phyloP scores from a whole-genome alignment of 257 asterid species.

The Solanum stenotomum region DNA sequence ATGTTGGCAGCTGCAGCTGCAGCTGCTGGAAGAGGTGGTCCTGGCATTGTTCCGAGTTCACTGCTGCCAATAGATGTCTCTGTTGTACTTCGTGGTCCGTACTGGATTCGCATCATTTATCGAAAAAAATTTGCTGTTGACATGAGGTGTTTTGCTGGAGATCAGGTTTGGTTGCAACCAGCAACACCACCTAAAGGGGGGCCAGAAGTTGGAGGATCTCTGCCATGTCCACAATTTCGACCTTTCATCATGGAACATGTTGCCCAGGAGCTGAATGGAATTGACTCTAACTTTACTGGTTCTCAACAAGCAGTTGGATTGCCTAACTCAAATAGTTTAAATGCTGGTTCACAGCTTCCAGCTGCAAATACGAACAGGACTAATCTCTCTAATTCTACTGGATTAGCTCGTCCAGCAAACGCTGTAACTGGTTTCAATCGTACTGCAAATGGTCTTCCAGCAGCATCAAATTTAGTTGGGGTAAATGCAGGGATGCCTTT shows the following conservation, averaged over 20 bases:
- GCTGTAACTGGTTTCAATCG: slow-evolving; percentile 63
- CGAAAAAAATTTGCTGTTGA: slow-evolving; percentile 96
- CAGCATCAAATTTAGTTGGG: slow-evolving; percentile 45
- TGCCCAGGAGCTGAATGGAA: slow-evolving; percentile 95
- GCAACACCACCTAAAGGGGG: slow-evolving; percentile 99
- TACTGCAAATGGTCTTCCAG: slow-evolving; percentile 55
- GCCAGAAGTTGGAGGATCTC: slow-evolving; percentile 84
- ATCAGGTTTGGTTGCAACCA: slow-evolving; percentile 99
- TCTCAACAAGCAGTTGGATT: slow-evolving; percentile 72
- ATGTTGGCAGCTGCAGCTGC: slow-evolving; percentile 81
- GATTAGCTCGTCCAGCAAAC: slow-evolving; percentile 61
- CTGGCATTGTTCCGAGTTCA: slow-evolving; percentile 99
- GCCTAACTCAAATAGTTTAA: slow-evolving; percentile 43
- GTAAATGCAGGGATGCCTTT: slow-evolving; percentile 42
- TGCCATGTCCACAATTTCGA: slow-evolving; percentile 98
- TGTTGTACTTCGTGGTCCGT: slow-evolving; percentile 97
- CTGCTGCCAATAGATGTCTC: slow-evolving; percentile 97
- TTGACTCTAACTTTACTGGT: slow-evolving; percentile 79
- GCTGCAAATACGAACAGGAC: slow-evolving; percentile 54
- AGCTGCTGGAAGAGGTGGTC: slow-evolving; percentile 93
- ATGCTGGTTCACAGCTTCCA: slow-evolving; percentile 50
- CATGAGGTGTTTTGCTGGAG: slow-evolving; percentile 99
- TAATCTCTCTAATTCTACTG: slow-evolving; percentile 42
- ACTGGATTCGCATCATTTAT: slow-evolving; percentile 94
- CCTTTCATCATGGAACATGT: slow-evolving; percentile 99